These are phyloP conservation scores for Hypoxylon rubiginosum DNA, from an alignment of 2,329 filamentous ascomycete species.

Conservation along the genomic window DNA sequence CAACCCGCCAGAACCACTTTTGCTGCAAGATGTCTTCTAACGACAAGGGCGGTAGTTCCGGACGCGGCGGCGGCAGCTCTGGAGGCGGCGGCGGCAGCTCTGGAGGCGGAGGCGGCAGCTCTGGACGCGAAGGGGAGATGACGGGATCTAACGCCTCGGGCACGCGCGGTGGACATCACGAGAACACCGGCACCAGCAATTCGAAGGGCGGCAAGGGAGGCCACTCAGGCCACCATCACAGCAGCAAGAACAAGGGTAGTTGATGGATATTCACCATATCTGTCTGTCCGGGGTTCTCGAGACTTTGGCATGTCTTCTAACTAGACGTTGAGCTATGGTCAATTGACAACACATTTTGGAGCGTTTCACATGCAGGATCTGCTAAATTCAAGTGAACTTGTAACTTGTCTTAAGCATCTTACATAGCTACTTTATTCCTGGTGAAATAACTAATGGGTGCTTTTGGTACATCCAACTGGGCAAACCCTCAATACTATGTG, in stretches of 20 bases:
- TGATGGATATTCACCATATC: not conserved
- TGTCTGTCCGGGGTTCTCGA: not conserved
- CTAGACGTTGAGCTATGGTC: too few relatives aligned
- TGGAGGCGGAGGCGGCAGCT: not conserved
- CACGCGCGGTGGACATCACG: constrained; percentile 24
- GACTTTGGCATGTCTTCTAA: not conserved
- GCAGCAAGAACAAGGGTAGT: constrained; percentile 4
- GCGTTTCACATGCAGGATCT: too few relatives aligned
- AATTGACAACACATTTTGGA: too few relatives aligned
- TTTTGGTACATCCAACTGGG: too few relatives aligned
- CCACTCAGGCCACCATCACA: constrained; percentile 13
- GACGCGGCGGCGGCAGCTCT: not conserved
- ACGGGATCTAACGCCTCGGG: constrained; percentile 28
- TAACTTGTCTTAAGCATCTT: too few relatives aligned
- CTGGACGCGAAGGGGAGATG: constrained; percentile 9
- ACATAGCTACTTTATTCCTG: too few relatives aligned
- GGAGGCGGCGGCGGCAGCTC: not conserved
- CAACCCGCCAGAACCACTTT: not conserved
- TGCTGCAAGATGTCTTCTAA: constrained; percentile 6
- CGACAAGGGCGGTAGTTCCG: not conserved
- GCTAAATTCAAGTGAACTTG: too few relatives aligned
- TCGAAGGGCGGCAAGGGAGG: constrained; percentile 24
- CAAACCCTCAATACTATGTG: too few relatives aligned
- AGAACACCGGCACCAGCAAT: constrained; percentile 23
- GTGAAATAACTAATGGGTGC: too few relatives aligned